Base-by-base conservation (phyloP, 176 grass and related monocot species). In the Aegilops speltoides region DNA sequence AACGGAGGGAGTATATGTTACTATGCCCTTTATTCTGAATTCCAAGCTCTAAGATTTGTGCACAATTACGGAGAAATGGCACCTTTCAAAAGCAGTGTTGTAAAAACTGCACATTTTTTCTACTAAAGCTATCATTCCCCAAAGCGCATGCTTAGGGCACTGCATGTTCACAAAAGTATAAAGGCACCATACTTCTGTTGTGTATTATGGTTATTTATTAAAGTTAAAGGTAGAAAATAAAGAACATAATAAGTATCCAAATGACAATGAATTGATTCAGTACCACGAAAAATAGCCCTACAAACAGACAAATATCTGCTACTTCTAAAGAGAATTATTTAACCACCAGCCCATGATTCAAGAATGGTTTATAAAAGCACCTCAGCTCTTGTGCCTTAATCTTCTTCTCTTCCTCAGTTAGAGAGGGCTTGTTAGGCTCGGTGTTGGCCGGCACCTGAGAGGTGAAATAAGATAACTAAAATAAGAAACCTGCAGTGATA, bases 401-500 rank as follows among this genome's bases (percentile, higher is more conserved):
- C 92, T 93, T 99, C 82, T 91, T 79, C 93, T 99, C 97, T 81
- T 99, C 94, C 36, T 92, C 90, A 41, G 97, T 94, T 66, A 99
- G 26, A 86, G 48, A 87, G 8, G 90, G 89, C 65, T 93, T 97
- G 40, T 84, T 84, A 72, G 66, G 84, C 65, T 93, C 94, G 4
- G 83, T 45, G 62, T 74, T 91, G 34, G 77, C 84, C 12, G 84
- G 87, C 61, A 95, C 87, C 94, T 94, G 78, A 88, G 68, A 82
- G 16, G 34, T 29, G 7, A 87, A 90, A 46, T 10, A 81, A 68
- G 17, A 33, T 22, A 59, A 22, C 20, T 59, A 22, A 19, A 19
- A 59, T 76, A 88, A 79, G 81, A 12, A 80, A 85, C 25, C 13
- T 34, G 8, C 25, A 83, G 50, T 10, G 10, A 38, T 68, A 65